phyloP scores from a whole-genome alignment of 2,329 filamentous ascomycete genomes.

The Acrodontium crateriforme region DNA sequence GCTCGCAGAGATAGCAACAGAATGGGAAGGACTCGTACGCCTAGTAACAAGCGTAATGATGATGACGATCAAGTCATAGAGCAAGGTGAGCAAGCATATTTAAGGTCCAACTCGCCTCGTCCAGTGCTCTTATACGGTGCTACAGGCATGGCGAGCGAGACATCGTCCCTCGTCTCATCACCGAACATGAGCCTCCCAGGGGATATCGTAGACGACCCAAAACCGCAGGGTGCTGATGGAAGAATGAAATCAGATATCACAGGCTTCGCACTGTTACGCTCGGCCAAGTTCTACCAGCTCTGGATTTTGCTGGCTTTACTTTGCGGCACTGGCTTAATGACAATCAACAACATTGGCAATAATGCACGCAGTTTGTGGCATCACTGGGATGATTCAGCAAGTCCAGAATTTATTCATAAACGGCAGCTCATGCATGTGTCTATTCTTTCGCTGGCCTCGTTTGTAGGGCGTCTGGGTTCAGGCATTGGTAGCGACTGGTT shows the following conservation, averaged over 20 bases:
- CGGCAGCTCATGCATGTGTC: slow-evolving; percentile 87
- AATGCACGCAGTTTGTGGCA: slow-evolving; percentile 75
- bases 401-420: slow-evolving; percentile 60
- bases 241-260: too few species aligned
- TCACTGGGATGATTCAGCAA: slow-evolving; percentile 61
- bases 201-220: slow-evolving; percentile 36
- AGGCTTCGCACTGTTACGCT: slow-evolving; percentile 58
- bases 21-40: slow-evolving; percentile 51
- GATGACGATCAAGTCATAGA: slow-evolving; percentile 2
- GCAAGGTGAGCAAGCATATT: too few species aligned
- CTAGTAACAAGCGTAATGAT: background rate
- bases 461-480: slow-evolving; percentile 57
- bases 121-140: too few species aligned
- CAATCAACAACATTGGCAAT: slow-evolving; percentile 97
- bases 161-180: slow-evolving; percentile 65
- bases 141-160: slow-evolving; percentile 51
- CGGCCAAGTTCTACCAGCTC: slow-evolving; percentile 77
- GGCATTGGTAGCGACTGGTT: slow-evolving; percentile 85
- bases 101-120: too few species aligned
- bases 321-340: slow-evolving; percentile 91
- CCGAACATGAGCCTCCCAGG: slow-evolving; percentile 36
- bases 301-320: slow-evolving; percentile 81
- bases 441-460: slow-evolving; percentile 80
- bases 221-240: too few species aligned
- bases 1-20: slow-evolving; percentile 23